A percentile compares a stretch with the other conserved stretches of the same genome.
Evolutionary conservation across 1,284 basidiomycete genomes (phyloP).

Genomic region (Leccinum holopus): DNA sequence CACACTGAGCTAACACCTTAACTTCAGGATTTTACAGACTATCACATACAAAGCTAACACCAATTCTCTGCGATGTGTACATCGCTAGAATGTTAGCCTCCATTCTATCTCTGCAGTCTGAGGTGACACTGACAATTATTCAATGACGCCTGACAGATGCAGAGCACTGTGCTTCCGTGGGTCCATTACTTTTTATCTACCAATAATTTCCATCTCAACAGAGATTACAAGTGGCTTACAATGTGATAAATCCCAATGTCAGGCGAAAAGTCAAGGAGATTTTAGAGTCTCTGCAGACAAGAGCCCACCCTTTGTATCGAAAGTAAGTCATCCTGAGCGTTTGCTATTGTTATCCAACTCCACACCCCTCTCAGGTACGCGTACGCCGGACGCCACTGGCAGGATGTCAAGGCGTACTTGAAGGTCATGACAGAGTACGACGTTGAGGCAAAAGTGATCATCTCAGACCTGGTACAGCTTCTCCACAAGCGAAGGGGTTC

Average conservation of each 20-base stretch:
- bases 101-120: too few relatives aligned
- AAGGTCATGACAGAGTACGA: constrained; percentile 22
- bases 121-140: too few relatives aligned
- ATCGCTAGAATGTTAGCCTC: constrained; percentile 26
- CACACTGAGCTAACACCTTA: background rate
- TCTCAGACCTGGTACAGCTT: constrained; percentile 27
- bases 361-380: constrained; percentile 17
- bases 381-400: background rate
- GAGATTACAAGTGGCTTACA: constrained; percentile 20
- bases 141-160: constrained; percentile 16
- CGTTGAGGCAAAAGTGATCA: constrained; percentile 13
- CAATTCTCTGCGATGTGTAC: constrained; percentile 23
- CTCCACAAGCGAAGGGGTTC: constrained; percentile 17
- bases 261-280: constrained; percentile 16
- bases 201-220: background rate
- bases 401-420: constrained; percentile 12
- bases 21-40: constrained; percentile 19
- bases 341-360: background rate
- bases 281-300: constrained; percentile 12
- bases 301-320: constrained; percentile 15
- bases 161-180: constrained; percentile 27
- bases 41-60: constrained; percentile 23
- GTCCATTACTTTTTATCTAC: constrained; percentile 10
- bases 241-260: constrained; percentile 2
- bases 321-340: constrained; percentile 1